Base-by-base conservation (phyloP, 768 basidiomycete genomes). In the Macrocybe gigantea region DNA sequence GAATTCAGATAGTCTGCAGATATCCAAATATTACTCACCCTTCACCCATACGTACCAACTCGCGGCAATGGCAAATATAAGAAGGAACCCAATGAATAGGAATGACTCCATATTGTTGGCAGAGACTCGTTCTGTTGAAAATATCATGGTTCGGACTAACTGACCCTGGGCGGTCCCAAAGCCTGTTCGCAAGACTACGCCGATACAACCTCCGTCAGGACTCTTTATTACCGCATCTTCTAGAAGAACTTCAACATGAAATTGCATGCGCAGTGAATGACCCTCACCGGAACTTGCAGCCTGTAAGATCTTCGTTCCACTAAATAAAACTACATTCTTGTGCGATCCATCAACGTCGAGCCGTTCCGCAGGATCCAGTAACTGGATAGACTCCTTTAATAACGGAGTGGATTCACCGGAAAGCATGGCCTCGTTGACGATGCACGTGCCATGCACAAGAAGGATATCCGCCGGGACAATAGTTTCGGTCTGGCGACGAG, bases 401-500 rank as follows among this genome's bases (percentile, higher is more conserved):
- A 99, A 73, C 0, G 96, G 96, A 0, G 96, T 99, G 0, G 93
- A 96, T 70, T 99, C 96, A 44, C 96, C 96, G 1, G 93, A 96
- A 2, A 99, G 72, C 96, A 99, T 98, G 29, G 96, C 96, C 65
- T 99, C 96, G 64, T 99, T 99, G 54, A 98, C 94, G 57, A 99
- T 98, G 53, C 86, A 88, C 0, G 92, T 89, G 7, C 96, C 96
- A 48, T 85, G 81, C 9, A 97, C 65, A n/a, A 99, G 77, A 12
- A 99, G 79, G 34, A 99, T 79, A 60, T 99, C 95, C 7, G 93
- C 94, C 1, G 95, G 93, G 11, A 96, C 82, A 35, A 83, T 83
- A 0, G 93, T 93, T 64, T 98, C 96, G 10, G 80, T 73, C 53
- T 79, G 78, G 38, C 79, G 74, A 41, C 83, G 83, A 34, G 78